Conservation (phyloP, 2,329 filamentous ascomycete genomes). For the Fusarium sp. region DNA sequence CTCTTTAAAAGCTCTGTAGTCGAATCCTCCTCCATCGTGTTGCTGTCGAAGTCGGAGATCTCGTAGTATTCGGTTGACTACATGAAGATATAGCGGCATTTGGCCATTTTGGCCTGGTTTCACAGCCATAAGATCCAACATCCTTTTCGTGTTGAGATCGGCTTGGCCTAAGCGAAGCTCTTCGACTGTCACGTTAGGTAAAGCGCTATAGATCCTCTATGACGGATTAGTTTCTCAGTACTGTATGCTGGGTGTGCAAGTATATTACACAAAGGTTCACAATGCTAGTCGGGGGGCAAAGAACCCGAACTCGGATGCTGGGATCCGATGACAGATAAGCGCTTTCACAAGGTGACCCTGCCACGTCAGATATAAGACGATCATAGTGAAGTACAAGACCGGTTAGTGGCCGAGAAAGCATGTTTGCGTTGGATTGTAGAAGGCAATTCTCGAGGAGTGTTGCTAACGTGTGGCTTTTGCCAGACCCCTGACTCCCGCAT, state of each 20-base stretch:
- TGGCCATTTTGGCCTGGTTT: not conserved
- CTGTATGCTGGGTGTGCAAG: too few species aligned
- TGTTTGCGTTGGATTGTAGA: not conserved
- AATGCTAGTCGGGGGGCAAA: too few species aligned
- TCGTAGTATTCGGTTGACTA: not conserved
- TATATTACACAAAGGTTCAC: too few species aligned
- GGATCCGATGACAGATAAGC: not conserved
- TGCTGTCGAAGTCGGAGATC: not conserved
- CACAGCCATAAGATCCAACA: slow-evolving; percentile 6
- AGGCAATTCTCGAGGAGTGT: not conserved
- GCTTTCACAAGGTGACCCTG: not conserved
- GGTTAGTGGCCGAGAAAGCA: fast-evolving
- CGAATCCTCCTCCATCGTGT: fast-evolving
- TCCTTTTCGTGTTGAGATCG: not conserved
- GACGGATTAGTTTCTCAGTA: fast-evolving
- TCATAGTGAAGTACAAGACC: slow-evolving; percentile 9
- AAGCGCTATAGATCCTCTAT: not conserved
- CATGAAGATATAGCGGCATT: not conserved
- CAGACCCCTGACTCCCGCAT: slow-evolving; percentile 7
- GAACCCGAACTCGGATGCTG: too few species aligned
- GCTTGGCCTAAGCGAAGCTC: not conserved
- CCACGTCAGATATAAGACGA: not conserved
- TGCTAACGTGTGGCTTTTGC: not conserved
- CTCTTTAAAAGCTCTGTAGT: slow-evolving; percentile 1
- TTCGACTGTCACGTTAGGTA: not conserved